phyloP scores from a whole-genome alignment of 768 basidiomycete genomes.

The Crepidotus variabilis region DNA sequence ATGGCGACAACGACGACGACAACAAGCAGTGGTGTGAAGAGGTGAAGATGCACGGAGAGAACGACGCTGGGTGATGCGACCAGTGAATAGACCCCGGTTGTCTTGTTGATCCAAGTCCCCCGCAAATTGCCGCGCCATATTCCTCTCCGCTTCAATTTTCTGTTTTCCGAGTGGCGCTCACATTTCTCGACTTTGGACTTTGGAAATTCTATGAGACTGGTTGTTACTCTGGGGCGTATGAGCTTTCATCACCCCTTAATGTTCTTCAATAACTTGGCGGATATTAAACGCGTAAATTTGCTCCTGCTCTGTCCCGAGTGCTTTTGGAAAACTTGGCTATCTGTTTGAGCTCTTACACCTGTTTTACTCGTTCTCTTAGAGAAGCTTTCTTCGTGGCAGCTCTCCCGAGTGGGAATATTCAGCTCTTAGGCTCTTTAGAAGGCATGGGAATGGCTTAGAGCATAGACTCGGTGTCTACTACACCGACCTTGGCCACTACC shows the following conservation, averaged over 20 bases:
- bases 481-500: not conserved
- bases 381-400: not conserved
- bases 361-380: not conserved
- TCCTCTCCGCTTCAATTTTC: not conserved
- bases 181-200: not conserved
- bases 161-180: not conserved
- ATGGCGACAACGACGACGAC: not conserved
- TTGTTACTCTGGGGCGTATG: not conserved
- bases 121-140: constrained; percentile 19
- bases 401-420: not conserved
- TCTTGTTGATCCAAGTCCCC: constrained; percentile 19
- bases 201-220: not conserved
- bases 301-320: not conserved
- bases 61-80: constrained; percentile 14
- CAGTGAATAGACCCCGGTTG: constrained; percentile 19
- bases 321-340: too few species aligned
- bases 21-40: not conserved
- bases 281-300: not conserved
- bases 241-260: not conserved
- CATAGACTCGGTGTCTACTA: not conserved
- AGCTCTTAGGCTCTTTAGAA: not conserved
- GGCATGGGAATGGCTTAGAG: not conserved
- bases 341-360: not conserved
- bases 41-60: not conserved
- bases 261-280: not conserved